These are phyloP conservation scores for Coelastrella sp. DNA, from an alignment of 139 green algal genomes.

Conservation along the genomic window DNA sequence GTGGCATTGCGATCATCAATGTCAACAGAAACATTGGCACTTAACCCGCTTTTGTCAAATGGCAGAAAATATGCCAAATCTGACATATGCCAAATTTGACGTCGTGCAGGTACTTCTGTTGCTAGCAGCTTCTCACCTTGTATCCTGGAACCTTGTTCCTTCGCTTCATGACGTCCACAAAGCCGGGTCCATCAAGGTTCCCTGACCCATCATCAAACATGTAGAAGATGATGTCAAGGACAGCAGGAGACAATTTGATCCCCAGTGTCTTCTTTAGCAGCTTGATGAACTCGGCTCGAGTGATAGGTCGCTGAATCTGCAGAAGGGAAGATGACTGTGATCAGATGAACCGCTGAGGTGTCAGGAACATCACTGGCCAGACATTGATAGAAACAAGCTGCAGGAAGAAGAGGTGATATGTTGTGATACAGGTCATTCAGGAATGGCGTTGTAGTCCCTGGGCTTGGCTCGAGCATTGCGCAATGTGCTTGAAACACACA, in stretches of 20 bases:
- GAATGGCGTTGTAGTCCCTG: no score
- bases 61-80: no score
- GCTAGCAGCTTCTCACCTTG: no score
- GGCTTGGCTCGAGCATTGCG: not conserved
- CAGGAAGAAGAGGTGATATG: not conserved
- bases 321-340: not conserved
- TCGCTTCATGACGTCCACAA: conserved; percentile 41
- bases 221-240: conserved; percentile 55
- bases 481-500: not conserved
- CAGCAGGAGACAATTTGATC: conserved; percentile 30
- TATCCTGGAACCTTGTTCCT: conserved; percentile 38
- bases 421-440: no score
- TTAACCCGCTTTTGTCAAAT: no score
- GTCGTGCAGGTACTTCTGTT: no score
- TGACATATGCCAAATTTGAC: no score
- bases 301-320: conserved; percentile 49
- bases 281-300: conserved; percentile 50
- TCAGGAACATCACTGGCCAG: no score
- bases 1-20: no score
- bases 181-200: conserved; percentile 16
- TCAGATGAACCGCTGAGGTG: no score
- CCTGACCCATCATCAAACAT: conserved; percentile 43
- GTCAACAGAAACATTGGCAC: no score
- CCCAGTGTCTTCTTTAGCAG: conserved; percentile 44
- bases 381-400: not conserved